phyloP scores from a whole-genome alignment of 2,329 filamentous ascomycete genomes.

The Exophiala sp. region DNA sequence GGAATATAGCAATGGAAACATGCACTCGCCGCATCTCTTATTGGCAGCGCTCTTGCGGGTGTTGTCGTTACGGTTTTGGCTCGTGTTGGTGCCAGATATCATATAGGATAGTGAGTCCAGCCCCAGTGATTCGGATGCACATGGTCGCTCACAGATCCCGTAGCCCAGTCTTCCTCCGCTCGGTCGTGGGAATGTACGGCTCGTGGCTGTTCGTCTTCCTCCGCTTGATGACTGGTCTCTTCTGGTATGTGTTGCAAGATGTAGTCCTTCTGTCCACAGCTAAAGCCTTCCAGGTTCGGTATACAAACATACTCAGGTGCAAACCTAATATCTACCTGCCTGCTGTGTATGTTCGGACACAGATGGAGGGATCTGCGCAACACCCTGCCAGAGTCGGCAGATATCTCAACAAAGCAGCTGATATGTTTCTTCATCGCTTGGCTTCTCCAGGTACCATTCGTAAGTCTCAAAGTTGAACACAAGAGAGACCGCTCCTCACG shows the following conservation, averaged over 20 bases:
- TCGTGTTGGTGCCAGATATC: background rate
- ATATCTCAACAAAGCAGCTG: constrained; percentile 5
- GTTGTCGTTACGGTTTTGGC: constrained; percentile 1
- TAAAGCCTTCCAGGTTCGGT: background rate
- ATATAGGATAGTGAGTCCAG: constrained; percentile 1
- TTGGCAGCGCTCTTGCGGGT: background rate
- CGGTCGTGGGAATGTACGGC: constrained; percentile 5
- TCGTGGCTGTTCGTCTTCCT: constrained; percentile 3
- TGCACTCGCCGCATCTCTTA: background rate
- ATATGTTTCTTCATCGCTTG: constrained; percentile 4
- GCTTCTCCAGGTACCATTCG: constrained; percentile 2
- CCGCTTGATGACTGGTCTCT: constrained; percentile 4
- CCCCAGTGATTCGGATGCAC: background rate
- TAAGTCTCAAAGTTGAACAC: background rate
- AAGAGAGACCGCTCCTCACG: background rate
- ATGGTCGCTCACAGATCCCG: background rate
- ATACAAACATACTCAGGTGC: constrained; percentile 5
- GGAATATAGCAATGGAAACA: background rate
- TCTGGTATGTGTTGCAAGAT: constrained; percentile 1
- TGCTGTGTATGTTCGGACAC: constrained; percentile 3
- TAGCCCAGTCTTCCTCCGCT: background rate
- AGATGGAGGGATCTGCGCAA: background rate
- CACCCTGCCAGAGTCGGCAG: constrained; percentile 1
- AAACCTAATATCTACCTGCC: constrained; percentile 3
- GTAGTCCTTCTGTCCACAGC: background rate